phyloP scores from a whole-genome alignment of 306 rosid species.

The Macrotyloma uniflorum region DNA sequence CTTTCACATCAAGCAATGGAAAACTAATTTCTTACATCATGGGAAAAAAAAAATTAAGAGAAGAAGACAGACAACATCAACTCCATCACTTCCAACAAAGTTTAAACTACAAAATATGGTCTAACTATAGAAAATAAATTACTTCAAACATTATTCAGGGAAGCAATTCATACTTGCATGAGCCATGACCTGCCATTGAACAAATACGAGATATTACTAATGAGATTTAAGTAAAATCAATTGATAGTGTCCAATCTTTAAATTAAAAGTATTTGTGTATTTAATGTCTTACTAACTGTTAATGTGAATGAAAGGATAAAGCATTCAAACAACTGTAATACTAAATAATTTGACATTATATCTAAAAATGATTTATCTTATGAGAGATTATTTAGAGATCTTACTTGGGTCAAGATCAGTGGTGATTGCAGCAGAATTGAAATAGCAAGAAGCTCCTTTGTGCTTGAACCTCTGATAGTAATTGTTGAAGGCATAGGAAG shows the following conservation, averaged over 20 bases:
- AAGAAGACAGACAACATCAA: not conserved
- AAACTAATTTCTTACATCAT: not conserved
- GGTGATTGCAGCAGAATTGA: slow-evolving; percentile 71
- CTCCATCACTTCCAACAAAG: not conserved
- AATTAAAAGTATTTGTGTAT: slow-evolving; percentile 36
- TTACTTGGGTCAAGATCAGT: slow-evolving; percentile 87
- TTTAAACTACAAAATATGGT: not conserved
- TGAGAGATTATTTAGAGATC: slow-evolving; percentile 24
- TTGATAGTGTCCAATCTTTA: no score
- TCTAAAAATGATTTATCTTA: not conserved
- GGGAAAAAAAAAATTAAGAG: no score
- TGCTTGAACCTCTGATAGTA: slow-evolving; percentile 73
- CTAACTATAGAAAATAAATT: not conserved
- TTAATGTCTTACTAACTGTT: not conserved
- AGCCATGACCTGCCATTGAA: slow-evolving; percentile 57
- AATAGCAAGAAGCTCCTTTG: slow-evolving; percentile 72
- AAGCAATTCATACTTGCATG: slow-evolving; percentile 67
- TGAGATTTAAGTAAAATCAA: not conserved
- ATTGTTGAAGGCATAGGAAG: slow-evolving; percentile 71
- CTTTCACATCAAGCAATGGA: not conserved
- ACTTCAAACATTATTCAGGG: slow-evolving; percentile 41
- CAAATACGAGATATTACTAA: not conserved
- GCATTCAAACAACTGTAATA: not conserved
- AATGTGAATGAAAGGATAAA: not conserved
- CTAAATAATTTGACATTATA: not conserved